Evolutionary conservation across 768 basidiomycete species (phyloP).

Genomic region (Auriscalpium vulgare): DNA sequence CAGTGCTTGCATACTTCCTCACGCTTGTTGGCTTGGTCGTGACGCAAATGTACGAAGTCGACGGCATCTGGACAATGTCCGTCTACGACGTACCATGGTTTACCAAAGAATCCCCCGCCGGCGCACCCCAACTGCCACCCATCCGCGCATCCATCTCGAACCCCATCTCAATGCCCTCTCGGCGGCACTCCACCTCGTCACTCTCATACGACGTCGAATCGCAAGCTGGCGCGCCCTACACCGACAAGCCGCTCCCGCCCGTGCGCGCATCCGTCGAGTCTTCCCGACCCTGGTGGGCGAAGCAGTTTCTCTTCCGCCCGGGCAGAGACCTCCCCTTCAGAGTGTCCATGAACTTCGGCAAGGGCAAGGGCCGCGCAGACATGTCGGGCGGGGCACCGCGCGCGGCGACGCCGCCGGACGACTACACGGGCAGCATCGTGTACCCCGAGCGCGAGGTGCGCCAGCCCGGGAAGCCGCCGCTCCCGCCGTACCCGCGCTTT

Average conservation of each 20-base stretch:
- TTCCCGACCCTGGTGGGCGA: constrained; percentile 1
- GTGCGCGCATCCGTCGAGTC: neutral
- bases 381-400: neutral
- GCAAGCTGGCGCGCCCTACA: neutral
- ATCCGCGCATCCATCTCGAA: constrained; percentile 5
- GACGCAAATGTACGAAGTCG: constrained; percentile 33
- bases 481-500: neutral
- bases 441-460: neutral
- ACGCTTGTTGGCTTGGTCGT: constrained; percentile 38
- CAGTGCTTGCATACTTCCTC: constrained; percentile 50
- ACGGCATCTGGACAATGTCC: constrained; percentile 44
- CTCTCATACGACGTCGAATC: neutral
- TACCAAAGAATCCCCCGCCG: neutral
- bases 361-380: neutral
- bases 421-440: neutral
- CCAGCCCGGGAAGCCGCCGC: neutral
- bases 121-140: constrained; percentile 5
- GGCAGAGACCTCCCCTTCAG: neutral
- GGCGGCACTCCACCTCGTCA: neutral
- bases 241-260: neutral
- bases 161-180: neutral
- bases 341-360: neutral
- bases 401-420: neutral
- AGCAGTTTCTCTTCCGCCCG: neutral
- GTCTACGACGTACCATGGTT: constrained; percentile 57